A percentile compares a stretch with the other conserved stretches of the same genome.
Conservation (phyloP, 495 filamentous ascomycete species). For the Letharia lupina region DNA sequence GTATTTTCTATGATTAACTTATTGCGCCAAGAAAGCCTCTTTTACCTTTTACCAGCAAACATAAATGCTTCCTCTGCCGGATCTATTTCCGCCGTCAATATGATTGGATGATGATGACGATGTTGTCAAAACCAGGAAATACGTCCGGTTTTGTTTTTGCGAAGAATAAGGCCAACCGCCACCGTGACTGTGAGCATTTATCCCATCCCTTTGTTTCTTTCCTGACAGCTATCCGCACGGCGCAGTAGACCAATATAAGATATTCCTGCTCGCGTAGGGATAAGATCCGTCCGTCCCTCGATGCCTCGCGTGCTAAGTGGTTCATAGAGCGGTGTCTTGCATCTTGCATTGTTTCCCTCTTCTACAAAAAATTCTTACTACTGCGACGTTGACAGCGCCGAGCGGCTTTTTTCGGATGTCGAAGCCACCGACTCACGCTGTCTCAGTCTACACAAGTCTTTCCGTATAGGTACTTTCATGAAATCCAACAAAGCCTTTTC, state of each 20-base stretch:
- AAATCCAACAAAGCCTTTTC: no score
- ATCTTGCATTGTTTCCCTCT: background rate
- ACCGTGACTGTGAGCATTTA: no score
- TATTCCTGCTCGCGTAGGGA: slow-evolving; percentile 5
- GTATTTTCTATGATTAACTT: background rate
- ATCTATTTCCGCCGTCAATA: background rate
- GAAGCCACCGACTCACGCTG: background rate
- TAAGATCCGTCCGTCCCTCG: background rate
- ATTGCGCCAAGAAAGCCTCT: background rate
- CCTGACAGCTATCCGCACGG: no score
- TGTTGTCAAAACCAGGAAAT: no score
- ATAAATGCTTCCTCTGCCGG: background rate
- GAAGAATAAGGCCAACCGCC: no score
- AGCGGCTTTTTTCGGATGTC: slow-evolving; percentile 13
- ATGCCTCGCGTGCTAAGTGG: background rate
- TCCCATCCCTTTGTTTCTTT: no score
- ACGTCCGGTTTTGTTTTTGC: no score
- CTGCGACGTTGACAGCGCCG: slow-evolving; percentile 12
- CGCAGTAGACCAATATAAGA: no score
- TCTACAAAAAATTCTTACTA: background rate
- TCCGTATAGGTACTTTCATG: no score
- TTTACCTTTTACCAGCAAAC: background rate
- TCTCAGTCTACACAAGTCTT: background rate
- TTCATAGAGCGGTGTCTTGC: background rate
- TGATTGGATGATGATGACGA: no score